A percentile compares a stretch with the other conserved stretches of the same genome.
Evolutionary conservation across 75 land plant genomes (phyloP).

Genomic region (Adiantum capillusveneris): DNA sequence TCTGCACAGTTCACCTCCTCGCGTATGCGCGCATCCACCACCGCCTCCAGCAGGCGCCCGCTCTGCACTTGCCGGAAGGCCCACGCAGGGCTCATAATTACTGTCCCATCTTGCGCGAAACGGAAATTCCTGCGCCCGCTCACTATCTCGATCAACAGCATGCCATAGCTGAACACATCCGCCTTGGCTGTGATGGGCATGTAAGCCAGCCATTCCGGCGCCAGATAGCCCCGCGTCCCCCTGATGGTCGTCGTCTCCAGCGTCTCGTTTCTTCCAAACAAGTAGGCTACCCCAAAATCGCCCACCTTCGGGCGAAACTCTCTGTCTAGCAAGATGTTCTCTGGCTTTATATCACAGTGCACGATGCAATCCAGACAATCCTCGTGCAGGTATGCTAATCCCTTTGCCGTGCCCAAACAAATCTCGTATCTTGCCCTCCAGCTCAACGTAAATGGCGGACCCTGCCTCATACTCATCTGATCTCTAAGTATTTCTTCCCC

Average conservation of each 20-base stretch:
- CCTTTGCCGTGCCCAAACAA: conserved; percentile 20
- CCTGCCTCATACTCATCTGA: not conserved
- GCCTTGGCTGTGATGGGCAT: too few species aligned
- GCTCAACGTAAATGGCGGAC: not conserved
- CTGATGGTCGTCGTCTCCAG: conserved; percentile 17
- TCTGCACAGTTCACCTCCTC: conserved; percentile 3
- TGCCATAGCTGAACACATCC: too few species aligned
- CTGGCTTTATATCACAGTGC: conserved; percentile 23
- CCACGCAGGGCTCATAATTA: too few species aligned
- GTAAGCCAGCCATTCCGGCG: too few species aligned
- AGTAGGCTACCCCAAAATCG: conserved; percentile 22
- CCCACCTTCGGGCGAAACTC: conserved; percentile 21
- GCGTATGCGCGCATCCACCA: conserved; percentile 6
- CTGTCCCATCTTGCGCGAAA: conserved; percentile 36
- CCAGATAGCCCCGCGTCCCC: too few species aligned
- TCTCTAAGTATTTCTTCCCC: too few species aligned
- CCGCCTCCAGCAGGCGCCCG: conserved; percentile 10
- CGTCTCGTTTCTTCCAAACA: conserved; percentile 13
- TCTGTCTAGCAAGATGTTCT: not conserved
- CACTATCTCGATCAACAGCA: too few species aligned
- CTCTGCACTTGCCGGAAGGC: not conserved
- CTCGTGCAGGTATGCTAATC: conserved; percentile 26
- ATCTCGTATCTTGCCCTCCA: conserved; percentile 17
- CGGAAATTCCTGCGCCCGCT: too few species aligned
- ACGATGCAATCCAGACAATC: conserved; percentile 21